Conservation (phyloP, 768 basidiomycete species). For the Kwoniella pini region DNA sequence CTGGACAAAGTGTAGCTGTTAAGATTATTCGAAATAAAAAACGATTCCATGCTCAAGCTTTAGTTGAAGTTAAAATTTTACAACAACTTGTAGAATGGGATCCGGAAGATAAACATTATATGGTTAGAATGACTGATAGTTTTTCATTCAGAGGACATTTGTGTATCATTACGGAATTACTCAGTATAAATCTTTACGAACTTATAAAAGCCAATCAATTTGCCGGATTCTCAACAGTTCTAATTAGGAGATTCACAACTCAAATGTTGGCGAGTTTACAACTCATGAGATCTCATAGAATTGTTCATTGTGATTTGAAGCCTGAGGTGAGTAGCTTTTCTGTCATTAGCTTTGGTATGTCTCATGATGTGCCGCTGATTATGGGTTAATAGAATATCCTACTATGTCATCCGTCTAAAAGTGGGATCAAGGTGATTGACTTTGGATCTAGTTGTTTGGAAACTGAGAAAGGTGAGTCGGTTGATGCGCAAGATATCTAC, state of each 20-base stretch:
- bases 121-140: conserved; percentile 97
- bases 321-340: conserved; percentile 70
- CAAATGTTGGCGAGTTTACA: conserved; percentile 92
- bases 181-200: conserved; percentile 98
- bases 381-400: conserved; percentile 73
- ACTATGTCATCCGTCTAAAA: conserved; percentile 90
- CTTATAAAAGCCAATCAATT: conserved; percentile 99
- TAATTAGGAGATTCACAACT: conserved; percentile 92
- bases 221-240: conserved; percentile 90
- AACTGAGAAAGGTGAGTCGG: conserved; percentile 84
- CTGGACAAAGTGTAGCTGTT: conserved; percentile 94
- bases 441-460: conserved; percentile 99
- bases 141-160: conserved; percentile 98
- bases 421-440: conserved; percentile 96
- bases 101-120: conserved; percentile 91
- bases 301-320: conserved; percentile 98
- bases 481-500: too few species aligned
- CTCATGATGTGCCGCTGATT: not conserved
- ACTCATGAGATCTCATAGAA: conserved; percentile 92
- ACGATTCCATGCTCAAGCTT: conserved; percentile 94
- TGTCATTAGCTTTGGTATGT: not conserved
- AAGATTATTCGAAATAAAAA: conserved; percentile 99
- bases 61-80: conserved; percentile 98
- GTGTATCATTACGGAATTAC: conserved; percentile 95
- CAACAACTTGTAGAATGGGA: conserved; percentile 99